These are phyloP conservation scores for Trichoderma citrinoviride DNA, from an alignment of 2,329 filamentous ascomycete species.

Conservation along the genomic window DNA sequence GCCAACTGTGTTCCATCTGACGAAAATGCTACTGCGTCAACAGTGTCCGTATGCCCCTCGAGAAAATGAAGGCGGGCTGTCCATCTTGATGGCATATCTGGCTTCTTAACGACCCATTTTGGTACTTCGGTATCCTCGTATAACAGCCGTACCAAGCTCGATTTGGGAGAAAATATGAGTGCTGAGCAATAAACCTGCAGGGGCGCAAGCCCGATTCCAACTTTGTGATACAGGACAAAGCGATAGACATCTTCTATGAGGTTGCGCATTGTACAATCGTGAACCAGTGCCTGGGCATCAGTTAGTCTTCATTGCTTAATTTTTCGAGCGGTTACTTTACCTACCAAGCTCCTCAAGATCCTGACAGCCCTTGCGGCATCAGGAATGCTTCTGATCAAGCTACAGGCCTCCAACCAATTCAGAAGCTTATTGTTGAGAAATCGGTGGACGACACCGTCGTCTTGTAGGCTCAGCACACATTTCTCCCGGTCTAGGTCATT, in stretches of 20 bases:
- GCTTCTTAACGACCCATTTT: conserved; percentile 4
- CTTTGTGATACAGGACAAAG: conserved; percentile 30
- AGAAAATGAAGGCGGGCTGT: not conserved
- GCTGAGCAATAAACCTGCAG: conserved; percentile 36
- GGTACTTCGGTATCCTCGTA: conserved; percentile 21
- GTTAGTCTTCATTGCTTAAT: not conserved
- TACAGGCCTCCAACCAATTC: conserved; percentile 45
- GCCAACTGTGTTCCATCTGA: not conserved
- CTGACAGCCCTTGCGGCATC: conserved; percentile 22
- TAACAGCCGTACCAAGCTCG: conserved; percentile 25
- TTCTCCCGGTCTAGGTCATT: not conserved
- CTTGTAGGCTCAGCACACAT: not conserved
- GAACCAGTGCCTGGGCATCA: not conserved
- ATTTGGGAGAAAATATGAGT: conserved; percentile 33
- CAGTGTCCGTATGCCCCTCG: not conserved
- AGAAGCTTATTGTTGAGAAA: conserved; percentile 39
- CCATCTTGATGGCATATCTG: not conserved
- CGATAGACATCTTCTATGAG: conserved; percentile 32
- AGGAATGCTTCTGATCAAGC: conserved; percentile 31
- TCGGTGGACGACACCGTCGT: conserved; percentile 24
- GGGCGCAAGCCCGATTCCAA: conserved; percentile 30
- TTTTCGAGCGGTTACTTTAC: not conserved
- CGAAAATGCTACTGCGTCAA: conserved; percentile 1
- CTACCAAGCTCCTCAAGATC: conserved; percentile 20
- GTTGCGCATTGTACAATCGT: not conserved